Percentiles rank a stretch among this genome's conserved stretches.
Evolutionary conservation across 306 rosid genomes (phyloP).

Genomic region (Quercus glauca): DNA sequence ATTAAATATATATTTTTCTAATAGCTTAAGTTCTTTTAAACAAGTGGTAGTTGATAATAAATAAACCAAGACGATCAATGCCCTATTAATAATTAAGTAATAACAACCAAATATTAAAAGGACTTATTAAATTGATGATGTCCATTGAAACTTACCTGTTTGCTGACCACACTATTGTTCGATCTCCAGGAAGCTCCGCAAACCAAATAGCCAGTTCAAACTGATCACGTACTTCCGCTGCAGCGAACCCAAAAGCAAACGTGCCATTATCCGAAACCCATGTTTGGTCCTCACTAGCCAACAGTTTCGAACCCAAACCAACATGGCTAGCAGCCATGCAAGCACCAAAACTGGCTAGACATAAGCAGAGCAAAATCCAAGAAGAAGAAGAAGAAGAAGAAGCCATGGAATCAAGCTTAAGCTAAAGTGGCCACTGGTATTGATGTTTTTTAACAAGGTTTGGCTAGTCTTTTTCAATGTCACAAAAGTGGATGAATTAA

Average conservation of each 20-base stretch:
- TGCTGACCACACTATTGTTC: slow-evolving; percentile 71
- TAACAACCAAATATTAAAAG: too few relatives aligned
- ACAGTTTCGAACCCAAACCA: slow-evolving; percentile 54
- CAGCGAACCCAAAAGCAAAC: slow-evolving; percentile 81
- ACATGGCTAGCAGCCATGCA: slow-evolving; percentile 39
- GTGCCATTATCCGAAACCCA: slow-evolving; percentile 83
- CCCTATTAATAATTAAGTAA: neutral
- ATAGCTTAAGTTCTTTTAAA: too few relatives aligned
- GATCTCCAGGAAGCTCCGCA: slow-evolving; percentile 74
- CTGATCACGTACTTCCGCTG: slow-evolving; percentile 19
- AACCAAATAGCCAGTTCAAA: slow-evolving; percentile 77
- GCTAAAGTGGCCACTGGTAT: neutral
- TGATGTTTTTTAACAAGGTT: neutral
- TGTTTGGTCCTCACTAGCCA: slow-evolving; percentile 43
- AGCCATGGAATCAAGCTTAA: slow-evolving; percentile 24
- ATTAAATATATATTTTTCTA: too few relatives aligned
- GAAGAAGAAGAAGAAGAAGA: neutral
- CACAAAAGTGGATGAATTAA: neutral
- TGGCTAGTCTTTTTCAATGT: slow-evolving; percentile 7
- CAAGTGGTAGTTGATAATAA: neutral
- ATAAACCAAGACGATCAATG: neutral
- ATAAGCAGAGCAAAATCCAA: slow-evolving; percentile 23
- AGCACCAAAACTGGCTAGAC: slow-evolving; percentile 22
- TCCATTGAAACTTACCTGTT: slow-evolving; percentile 42
- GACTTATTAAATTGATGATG: neutral